phyloP scores from a whole-genome alignment of 2,329 filamentous ascomycete genomes.

The Botryotinia globosa region DNA sequence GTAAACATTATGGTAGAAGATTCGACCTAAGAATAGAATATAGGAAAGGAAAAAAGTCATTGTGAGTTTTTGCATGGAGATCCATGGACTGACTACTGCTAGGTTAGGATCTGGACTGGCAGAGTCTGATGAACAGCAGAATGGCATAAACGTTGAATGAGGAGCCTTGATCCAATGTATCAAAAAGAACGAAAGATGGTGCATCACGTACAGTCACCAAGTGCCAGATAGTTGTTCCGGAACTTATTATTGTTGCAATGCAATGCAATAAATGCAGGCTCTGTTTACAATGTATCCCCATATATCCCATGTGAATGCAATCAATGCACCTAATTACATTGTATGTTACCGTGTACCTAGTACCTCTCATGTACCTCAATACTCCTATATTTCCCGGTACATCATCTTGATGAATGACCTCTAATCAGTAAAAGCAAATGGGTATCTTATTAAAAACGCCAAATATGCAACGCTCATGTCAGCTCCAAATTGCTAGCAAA shows the following conservation, averaged over 20 bases:
- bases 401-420: not conserved
- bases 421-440: not conserved
- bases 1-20: not conserved
- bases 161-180: not conserved
- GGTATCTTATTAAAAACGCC: not conserved
- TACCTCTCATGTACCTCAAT: not conserved
- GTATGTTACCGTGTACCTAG: not conserved
- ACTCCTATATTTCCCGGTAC: not conserved
- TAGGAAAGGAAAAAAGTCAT: not conserved
- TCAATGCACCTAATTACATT: not conserved
- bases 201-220: not conserved
- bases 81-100: not conserved
- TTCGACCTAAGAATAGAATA: not conserved
- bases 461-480: not conserved
- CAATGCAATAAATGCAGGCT: not conserved
- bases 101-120: not conserved
- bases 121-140: not conserved
- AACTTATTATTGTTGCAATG: not conserved
- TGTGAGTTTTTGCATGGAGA: not conserved
- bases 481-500: not conserved
- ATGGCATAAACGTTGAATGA: not conserved
- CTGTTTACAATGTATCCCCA: not conserved
- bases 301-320: not conserved
- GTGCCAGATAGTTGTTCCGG: not conserved
- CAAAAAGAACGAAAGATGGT: no score